Evolutionary conservation across 306 rosid genomes (phyloP).

Genomic region (Gleditsia sinensis): DNA sequence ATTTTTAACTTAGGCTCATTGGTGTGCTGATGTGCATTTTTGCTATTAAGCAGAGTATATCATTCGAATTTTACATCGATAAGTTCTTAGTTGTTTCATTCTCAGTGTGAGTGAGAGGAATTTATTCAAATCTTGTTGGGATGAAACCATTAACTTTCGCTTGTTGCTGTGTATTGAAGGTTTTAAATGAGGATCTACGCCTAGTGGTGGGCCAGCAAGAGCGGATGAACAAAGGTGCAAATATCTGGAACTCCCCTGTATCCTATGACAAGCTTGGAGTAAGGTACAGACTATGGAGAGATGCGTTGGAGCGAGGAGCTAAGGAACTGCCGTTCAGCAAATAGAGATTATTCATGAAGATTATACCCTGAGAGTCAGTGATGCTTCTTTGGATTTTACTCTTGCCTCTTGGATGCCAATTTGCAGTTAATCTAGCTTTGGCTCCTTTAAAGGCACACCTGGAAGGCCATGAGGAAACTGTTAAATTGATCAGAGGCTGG

Average conservation of each 20-base stretch:
- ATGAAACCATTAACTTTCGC: neutral
- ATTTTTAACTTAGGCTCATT: too few relatives aligned
- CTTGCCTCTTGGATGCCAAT: conserved; percentile 15
- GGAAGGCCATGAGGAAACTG: conserved; percentile 42
- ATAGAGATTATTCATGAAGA: conserved; percentile 31
- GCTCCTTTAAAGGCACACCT: conserved; percentile 21
- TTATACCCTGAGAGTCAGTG: conserved; percentile 9
- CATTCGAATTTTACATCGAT: too few relatives aligned
- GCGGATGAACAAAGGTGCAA: conserved; percentile 66
- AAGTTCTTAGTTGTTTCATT: too few relatives aligned
- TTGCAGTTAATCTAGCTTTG: conserved; percentile 22
- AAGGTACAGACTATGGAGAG: conserved; percentile 76
- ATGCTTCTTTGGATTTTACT: conserved; percentile 19
- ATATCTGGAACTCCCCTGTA: conserved; percentile 73
- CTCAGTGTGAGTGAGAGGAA: too few relatives aligned
- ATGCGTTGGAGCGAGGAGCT: conserved; percentile 61
- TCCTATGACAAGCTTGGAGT: conserved; percentile 76
- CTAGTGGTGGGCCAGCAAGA: conserved; percentile 75
- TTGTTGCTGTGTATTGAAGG: conserved; percentile 40
- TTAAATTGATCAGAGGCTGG: conserved; percentile 38
- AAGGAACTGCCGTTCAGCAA: conserved; percentile 53
- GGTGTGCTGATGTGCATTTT: too few relatives aligned
- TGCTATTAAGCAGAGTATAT: too few relatives aligned
- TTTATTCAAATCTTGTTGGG: neutral
- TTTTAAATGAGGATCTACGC: conserved; percentile 73